Percentiles rank a stretch among this genome's conserved stretches.
Conservation (phyloP, 2,329 filamentous ascomycete genomes). For the Raffaelea albimanens region DNA sequence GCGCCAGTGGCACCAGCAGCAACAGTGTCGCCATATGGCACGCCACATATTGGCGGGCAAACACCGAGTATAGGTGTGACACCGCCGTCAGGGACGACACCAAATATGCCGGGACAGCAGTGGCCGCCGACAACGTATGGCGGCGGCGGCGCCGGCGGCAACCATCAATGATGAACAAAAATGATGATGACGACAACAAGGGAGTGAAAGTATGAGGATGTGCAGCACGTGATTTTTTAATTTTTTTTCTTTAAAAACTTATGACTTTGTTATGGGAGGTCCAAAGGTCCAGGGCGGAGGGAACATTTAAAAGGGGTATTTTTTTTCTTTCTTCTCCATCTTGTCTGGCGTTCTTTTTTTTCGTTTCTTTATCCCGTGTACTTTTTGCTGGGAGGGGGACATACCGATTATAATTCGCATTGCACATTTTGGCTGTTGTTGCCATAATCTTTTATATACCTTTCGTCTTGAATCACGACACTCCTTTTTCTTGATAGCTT, state of each 20-base stretch:
- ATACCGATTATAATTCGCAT: no score
- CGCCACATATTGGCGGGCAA: no score
- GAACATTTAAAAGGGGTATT: background rate
- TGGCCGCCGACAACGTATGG: background rate
- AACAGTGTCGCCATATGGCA: no score
- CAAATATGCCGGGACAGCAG: conserved; percentile 3
- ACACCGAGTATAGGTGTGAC: no score
- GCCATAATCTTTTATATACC: background rate
- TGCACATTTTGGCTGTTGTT: background rate
- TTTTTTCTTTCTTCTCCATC: background rate
- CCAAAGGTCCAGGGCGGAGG: no score
- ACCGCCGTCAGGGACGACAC: conserved; percentile 1
- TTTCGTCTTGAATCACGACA: background rate
- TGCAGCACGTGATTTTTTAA: no score
- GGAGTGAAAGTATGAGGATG: no score
- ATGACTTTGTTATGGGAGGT: no score
- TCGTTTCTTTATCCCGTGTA: no score
- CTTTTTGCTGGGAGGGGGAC: no score
- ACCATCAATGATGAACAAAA: background rate
- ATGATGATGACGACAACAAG: background rate
- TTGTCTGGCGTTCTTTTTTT: background rate
- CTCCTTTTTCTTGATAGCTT: background rate
- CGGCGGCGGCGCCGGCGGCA: no score
- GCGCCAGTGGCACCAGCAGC: background rate
- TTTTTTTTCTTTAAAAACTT: no score